Conservation (phyloP, 768 basidiomycete genomes). For the Gymnopilus junonius region DNA sequence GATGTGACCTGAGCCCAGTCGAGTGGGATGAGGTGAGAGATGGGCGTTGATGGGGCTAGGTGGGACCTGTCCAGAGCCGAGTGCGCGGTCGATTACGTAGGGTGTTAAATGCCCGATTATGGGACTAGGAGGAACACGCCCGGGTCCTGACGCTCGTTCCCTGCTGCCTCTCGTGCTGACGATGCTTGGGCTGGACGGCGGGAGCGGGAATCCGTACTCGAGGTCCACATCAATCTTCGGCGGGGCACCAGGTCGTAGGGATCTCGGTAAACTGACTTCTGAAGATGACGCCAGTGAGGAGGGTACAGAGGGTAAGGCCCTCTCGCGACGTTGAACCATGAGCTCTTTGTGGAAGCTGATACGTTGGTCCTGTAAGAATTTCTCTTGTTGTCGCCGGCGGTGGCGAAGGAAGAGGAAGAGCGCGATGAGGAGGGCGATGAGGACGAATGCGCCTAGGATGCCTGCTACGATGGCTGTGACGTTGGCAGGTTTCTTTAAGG, state of each 20-base stretch:
- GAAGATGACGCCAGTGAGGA: neutral
- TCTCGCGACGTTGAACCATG: constrained; percentile 23
- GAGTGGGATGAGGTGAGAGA: neutral
- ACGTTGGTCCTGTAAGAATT: constrained; percentile 3
- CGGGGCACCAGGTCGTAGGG: neutral
- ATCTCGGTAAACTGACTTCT: neutral
- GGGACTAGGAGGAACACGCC: no score
- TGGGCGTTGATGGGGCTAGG: neutral
- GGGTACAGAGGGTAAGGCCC: neutral
- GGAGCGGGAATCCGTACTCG: constrained; percentile 5
- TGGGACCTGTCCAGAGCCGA: neutral
- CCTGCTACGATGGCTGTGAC: constrained; percentile 22
- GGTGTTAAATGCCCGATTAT: no score
- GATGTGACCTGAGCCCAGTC: constrained; percentile 15
- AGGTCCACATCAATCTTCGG: constrained; percentile 9
- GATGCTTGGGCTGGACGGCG: neutral
- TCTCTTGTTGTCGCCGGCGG: constrained; percentile 9
- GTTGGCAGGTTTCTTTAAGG: constrained; percentile 7
- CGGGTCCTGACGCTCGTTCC: neutral
- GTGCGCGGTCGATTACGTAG: no score
- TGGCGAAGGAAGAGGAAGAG: constrained; percentile 16
- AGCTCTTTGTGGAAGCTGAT: constrained; percentile 23
- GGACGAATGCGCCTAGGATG: constrained; percentile 17
- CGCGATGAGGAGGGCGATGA: constrained; percentile 17
- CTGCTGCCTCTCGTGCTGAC: neutral